Percentiles rank a stretch among this genome's conserved stretches.
These are phyloP conservation scores for Lactarius hengduanensis DNA, from an alignment of 768 basidiomycete genomes.

Conservation along the genomic window DNA sequence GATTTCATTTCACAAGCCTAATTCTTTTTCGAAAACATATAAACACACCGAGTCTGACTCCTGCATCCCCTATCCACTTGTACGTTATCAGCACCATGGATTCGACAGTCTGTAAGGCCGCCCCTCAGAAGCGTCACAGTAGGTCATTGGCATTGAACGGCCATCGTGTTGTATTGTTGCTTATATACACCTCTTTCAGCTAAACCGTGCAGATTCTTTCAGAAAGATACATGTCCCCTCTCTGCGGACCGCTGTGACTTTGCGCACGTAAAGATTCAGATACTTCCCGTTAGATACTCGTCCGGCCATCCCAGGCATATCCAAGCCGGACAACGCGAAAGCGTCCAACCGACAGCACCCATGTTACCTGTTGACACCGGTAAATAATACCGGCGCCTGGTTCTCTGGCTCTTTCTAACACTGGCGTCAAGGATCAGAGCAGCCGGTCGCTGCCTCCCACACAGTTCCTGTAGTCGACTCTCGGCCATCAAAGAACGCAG, in stretches of 20 bases:
- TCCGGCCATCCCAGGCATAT: background rate
- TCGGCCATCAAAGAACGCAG: background rate
- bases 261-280: conserved; percentile 25
- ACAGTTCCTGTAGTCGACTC: background rate
- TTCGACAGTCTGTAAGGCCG: background rate
- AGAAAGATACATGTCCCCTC: conserved; percentile 25
- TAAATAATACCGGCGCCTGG: conserved; percentile 6
- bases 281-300: conserved; percentile 18
- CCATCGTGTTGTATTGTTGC: background rate
- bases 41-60: conserved; percentile 16
- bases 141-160: conserved; percentile 1
- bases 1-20: conserved; percentile 25
- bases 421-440: background rate
- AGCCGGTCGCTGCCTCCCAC: background rate
- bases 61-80: conserved; percentile 8
- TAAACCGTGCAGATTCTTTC: conserved; percentile 28
- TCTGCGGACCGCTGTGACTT: conserved; percentile 29
- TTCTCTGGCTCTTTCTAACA: conserved; percentile 8
- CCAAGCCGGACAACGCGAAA: conserved; percentile 4
- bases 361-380: conserved; percentile 12
- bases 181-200: conserved; percentile 10
- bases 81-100: conserved; percentile 15
- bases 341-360: background rate
- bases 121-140: conserved; percentile 24
- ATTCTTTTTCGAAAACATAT: conserved; percentile 27